Evolutionary conservation across 139 green algal genomes (phyloP).

Genomic region (Chlamydomonas sp.): DNA sequence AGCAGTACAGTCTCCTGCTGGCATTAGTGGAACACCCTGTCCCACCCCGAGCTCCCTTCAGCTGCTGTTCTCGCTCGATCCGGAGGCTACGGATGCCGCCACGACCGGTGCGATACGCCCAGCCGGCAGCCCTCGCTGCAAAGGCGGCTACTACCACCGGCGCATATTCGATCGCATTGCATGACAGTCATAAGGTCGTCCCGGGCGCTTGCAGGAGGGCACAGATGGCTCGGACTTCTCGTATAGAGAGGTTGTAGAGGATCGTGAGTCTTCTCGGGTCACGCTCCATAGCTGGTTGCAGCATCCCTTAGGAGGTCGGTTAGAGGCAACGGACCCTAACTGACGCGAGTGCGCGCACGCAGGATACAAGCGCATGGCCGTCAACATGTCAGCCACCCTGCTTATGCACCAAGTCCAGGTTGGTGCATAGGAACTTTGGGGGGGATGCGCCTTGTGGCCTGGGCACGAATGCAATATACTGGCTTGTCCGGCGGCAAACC

Average conservation of each 20-base stretch:
- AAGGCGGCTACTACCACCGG: no score
- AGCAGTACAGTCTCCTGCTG: no score
- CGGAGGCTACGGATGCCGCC: not conserved
- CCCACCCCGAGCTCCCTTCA: not conserved
- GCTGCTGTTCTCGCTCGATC: not conserved
- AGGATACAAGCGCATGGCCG: constrained; percentile 42
- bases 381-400: constrained; percentile 19
- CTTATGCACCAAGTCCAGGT: constrained; percentile 27
- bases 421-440: no score
- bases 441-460: not conserved
- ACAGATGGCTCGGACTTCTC: constrained; percentile 44
- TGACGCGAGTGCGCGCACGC: no score
- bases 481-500: not conserved
- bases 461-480: not conserved
- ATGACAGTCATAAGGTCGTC: not conserved
- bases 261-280: constrained; percentile 13
- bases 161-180: not conserved
- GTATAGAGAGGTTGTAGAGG: constrained; percentile 34
- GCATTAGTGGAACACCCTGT: not conserved
- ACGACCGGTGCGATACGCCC: not conserved
- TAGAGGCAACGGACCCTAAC: not conserved
- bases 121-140: not conserved
- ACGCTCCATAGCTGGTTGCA: not conserved
- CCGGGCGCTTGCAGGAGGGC: not conserved
- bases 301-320: not conserved